Evolutionary conservation across 2,329 filamentous ascomycete species (phyloP).

Genomic region (Fusarium lateritium): DNA sequence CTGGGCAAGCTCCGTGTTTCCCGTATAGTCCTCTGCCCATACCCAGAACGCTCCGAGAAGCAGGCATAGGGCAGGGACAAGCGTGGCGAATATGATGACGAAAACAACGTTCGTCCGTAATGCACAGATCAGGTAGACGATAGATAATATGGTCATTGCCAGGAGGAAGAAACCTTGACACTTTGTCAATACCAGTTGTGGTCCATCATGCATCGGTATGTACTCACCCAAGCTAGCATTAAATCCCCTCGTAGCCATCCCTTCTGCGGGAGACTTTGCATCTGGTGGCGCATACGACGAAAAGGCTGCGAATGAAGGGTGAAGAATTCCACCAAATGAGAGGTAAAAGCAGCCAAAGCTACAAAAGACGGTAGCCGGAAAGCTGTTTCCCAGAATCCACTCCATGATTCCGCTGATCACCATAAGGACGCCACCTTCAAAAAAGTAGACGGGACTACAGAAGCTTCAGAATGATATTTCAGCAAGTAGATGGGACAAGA

Average conservation of each 20-base stretch:
- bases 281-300: slow-evolving; percentile 57
- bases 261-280: slow-evolving; percentile 53
- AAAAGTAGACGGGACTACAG: slow-evolving; percentile 61
- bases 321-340: slow-evolving; percentile 65
- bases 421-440: slow-evolving; percentile 67
- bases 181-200: neutral
- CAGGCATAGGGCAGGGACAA: slow-evolving; percentile 70
- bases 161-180: slow-evolving; percentile 70
- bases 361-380: slow-evolving; percentile 70
- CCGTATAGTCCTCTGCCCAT: slow-evolving; percentile 55
- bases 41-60: slow-evolving; percentile 73
- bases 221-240: slow-evolving; percentile 66
- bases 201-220: neutral
- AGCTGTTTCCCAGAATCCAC: slow-evolving; percentile 71
- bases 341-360: slow-evolving; percentile 69
- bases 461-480: neutral
- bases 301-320: slow-evolving; percentile 66
- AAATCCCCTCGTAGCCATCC: slow-evolving; percentile 63
- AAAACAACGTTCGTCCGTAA: slow-evolving; percentile 81
- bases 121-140: slow-evolving; percentile 77
- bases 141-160: slow-evolving; percentile 73
- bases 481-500: too few species aligned
- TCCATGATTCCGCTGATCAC: slow-evolving; percentile 66
- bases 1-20: slow-evolving; percentile 34
- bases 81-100: slow-evolving; percentile 74